phyloP scores from a whole-genome alignment of 345 rosid genomes.

The Arabis hirsuta region DNA sequence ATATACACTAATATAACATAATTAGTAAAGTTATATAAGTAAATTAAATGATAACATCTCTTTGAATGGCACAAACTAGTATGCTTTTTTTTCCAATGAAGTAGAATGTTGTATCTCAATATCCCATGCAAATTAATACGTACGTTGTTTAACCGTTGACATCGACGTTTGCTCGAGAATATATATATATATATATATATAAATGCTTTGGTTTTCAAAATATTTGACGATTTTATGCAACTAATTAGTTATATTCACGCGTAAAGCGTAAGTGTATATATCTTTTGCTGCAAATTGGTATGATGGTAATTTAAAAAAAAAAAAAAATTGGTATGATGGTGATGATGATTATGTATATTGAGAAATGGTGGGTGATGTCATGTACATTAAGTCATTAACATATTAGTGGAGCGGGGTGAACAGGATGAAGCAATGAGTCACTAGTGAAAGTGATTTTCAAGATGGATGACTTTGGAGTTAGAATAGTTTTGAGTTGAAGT shows the following conservation, averaged over 20 bases:
- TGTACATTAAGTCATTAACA: constrained; percentile 24
- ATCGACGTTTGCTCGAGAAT: constrained; percentile 5
- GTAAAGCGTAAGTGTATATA: background rate
- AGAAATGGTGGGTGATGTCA: constrained; percentile 28
- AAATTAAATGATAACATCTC: background rate
- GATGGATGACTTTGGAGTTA: background rate
- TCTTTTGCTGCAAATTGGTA: no score
- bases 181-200: no score
- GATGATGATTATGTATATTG: background rate
- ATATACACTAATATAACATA: background rate
- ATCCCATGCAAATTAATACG: constrained; percentile 23
- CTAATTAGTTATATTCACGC: background rate
- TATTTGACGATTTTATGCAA: background rate
- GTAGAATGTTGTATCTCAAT: constrained; percentile 1
- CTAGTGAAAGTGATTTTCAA: background rate
- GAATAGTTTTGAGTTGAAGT: background rate
- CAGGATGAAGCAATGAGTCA: constrained; percentile 14
- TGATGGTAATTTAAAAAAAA: no score
- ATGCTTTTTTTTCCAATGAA: no score
- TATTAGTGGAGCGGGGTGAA: constrained; percentile 25
- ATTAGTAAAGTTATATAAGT: background rate
- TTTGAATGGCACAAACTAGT: background rate
- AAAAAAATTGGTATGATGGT: no score
- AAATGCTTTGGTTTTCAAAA: background rate
- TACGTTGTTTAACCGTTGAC: constrained; percentile 9